Base-by-base conservation (phyloP, 2,329 filamentous ascomycete genomes). In the Fusarium dimerum region DNA sequence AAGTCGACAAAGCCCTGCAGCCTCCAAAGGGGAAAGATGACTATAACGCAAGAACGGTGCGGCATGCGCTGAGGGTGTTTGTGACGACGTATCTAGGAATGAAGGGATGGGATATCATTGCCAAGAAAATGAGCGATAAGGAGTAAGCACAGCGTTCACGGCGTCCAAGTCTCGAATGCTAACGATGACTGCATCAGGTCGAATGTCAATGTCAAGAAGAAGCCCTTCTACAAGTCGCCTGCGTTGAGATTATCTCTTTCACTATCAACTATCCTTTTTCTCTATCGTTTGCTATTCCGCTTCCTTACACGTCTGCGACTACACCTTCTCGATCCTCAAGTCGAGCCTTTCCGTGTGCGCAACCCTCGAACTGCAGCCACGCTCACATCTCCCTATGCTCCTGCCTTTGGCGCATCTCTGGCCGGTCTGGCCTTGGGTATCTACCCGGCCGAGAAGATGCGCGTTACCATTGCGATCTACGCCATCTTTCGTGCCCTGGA, bases 271-370 rank as follows among this genome's bases (percentile, higher is more conserved):
- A 91, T 97, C 57, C 81, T 97, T 17, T 84, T 97, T 41, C 84
- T 96, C 55, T 94, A 99, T 70, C 86, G 94, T 30, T 79, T 96
- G 1, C 84, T 97, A 26, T 91, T 93, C 74, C 90, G 93, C 53
- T 96, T 97, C 78, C 89, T 97, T 64, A 83, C 83, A 26, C 84
- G 90, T 29, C 77, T 97, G 41, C 87, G 93, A 44, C 79, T 82
- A 2, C 90, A 91, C 58, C 79, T 99, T 5, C 84, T 95, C 40
- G 86, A 88, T 36, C 83, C 90, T n/a, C 83, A 90, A 51, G 91
- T 92, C 1, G 81, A 83, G 49, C 87, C 90, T 0, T 97, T 97
- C 72, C 83, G 92, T 13, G 78, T 81, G 51, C 87, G 93, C 48
- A 97, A 97, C 65, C 92, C 92, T 1, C 83, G 83, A 16, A 83